Conservation (phyloP, 306 rosid genomes). For the Biancaea sappan region DNA sequence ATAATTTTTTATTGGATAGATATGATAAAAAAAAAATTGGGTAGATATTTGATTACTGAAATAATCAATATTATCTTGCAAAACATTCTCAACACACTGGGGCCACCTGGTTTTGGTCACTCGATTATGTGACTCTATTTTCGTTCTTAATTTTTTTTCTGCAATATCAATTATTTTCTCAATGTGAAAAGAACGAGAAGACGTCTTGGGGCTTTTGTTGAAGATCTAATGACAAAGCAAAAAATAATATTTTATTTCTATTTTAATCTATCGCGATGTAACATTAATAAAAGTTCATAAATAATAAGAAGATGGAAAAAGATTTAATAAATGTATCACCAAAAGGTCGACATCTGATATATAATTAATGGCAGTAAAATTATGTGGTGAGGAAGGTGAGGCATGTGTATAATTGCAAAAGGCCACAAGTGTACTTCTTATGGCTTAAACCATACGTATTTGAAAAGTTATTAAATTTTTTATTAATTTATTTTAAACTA, state of each 20-base stretch:
- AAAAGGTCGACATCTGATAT: slow-evolving; percentile 2
- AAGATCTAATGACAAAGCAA: neutral
- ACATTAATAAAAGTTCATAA: neutral
- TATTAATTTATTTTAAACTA: no score
- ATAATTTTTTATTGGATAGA: no score
- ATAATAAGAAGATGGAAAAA: neutral
- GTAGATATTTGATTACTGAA: neutral
- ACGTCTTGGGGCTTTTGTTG: neutral
- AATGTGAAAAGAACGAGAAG: slow-evolving; percentile 4
- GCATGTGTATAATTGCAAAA: no score
- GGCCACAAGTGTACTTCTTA: no score
- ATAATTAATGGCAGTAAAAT: no score
- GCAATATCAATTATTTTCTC: neutral
- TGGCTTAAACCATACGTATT: no score
- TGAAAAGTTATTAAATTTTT: no score
- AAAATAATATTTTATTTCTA: neutral
- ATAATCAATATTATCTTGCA: neutral
- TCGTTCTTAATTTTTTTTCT: neutral
- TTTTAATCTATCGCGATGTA: neutral
- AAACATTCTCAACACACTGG: slow-evolving; percentile 9
- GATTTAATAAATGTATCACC: neutral
- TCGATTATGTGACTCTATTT: neutral
- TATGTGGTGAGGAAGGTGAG: no score
- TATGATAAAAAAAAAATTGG: no score
- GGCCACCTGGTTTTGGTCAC: neutral